Evolutionary conservation across 352 stramenopile genomes (phyloP).

Genomic region (Thalassiosira exigua): DNA sequence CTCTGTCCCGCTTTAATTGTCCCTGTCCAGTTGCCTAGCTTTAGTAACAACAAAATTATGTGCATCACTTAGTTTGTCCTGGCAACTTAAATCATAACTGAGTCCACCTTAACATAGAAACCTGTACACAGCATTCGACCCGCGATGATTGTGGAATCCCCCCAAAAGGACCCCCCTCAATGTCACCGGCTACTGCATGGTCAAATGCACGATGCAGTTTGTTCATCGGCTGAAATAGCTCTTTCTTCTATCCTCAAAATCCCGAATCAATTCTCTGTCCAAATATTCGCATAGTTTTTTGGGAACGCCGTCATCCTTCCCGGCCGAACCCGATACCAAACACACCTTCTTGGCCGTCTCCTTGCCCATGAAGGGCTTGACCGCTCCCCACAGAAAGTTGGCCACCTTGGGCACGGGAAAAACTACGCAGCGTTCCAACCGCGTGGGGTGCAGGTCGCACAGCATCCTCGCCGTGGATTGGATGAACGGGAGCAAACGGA

Average conservation of each 20-base stretch:
- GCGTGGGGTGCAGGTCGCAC: slow-evolving; percentile 63
- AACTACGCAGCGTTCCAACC: slow-evolving; percentile 62
- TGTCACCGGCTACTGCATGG: no score
- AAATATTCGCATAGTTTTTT: slow-evolving; percentile 57
- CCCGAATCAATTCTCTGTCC: slow-evolving; percentile 44
- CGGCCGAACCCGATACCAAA: slow-evolving; percentile 58
- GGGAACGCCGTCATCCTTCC: slow-evolving; percentile 50
- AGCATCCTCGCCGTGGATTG: slow-evolving; percentile 57
- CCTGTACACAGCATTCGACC: no score
- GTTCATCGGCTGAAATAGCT: no score
- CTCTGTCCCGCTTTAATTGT: no score
- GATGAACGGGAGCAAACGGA: slow-evolving; percentile 68
- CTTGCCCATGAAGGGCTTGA: slow-evolving; percentile 63
- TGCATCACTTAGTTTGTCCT: no score
- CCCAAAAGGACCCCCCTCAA: no score
- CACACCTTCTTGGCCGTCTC: slow-evolving; percentile 59
- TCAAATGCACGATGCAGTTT: no score
- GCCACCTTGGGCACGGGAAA: slow-evolving; percentile 70
- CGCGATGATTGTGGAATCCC: no score
- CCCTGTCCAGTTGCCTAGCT: no score
- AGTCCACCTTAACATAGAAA: no score
- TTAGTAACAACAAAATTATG: no score
- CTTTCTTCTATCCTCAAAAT: slow-evolving; percentile 36
- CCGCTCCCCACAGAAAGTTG: slow-evolving; percentile 55
- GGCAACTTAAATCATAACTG: no score